A percentile compares a stretch with the other conserved stretches of the same genome.
These are phyloP conservation scores for Echium plantagineum DNA, from an alignment of 257 asterid genomes.

Conservation along the genomic window DNA sequence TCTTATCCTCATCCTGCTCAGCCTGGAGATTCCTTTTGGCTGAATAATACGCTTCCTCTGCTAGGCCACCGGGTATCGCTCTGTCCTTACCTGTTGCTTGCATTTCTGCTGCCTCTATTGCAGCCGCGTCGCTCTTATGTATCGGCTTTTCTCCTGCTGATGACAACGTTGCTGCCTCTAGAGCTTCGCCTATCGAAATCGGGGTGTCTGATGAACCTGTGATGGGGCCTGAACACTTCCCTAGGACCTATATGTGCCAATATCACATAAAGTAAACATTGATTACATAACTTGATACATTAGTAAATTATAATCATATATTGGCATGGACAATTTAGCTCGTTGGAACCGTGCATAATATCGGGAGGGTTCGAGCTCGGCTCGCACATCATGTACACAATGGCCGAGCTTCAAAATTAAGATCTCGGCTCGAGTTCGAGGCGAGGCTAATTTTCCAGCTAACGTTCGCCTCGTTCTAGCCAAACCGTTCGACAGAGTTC, in stretches of 20 bases:
- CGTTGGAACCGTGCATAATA: no score
- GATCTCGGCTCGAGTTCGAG: no score
- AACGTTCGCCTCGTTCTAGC: no score
- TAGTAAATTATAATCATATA: no score
- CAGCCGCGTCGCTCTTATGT: constrained; percentile 16
- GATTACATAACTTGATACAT: no score
- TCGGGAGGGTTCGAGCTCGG: no score
- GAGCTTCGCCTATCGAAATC: constrained; percentile 19
- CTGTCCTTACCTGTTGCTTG: constrained; percentile 15
- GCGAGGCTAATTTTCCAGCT: no score
- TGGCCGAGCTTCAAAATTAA: no score
- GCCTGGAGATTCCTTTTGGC: constrained; percentile 11
- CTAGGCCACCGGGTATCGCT: constrained; percentile 16
- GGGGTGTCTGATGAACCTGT: not conserved
- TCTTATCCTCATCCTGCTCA: constrained; percentile 14
- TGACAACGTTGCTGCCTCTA: constrained; percentile 13
- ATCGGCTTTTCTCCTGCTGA: constrained; percentile 11
- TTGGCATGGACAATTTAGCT: no score
- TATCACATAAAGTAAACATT: no score
- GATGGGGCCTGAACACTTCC: not conserved
- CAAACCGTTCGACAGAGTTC: no score
- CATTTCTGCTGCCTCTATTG: constrained; percentile 23
- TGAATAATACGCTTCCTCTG: constrained; percentile 21
- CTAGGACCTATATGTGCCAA: constrained; percentile 4
- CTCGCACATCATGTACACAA: no score